Conservation (phyloP, 2,329 filamentous ascomycete genomes). For the Ophiostoma sp. region DNA sequence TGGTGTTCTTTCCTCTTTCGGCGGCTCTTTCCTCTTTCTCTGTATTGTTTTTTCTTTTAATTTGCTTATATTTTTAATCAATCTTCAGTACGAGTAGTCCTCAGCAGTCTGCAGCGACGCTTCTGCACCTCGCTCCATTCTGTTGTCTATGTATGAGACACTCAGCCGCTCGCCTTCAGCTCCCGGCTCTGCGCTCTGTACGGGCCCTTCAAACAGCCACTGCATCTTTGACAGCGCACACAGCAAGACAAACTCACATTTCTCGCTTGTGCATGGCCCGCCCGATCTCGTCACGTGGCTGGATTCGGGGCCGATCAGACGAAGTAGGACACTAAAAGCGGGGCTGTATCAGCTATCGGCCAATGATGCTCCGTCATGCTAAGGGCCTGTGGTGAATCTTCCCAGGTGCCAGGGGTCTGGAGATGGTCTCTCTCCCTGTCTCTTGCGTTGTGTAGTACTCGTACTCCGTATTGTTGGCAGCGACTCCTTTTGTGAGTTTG, state of each 20-base stretch:
- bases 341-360: background rate
- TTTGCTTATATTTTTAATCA: background rate
- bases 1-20: background rate
- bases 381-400: background rate
- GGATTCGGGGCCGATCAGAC: background rate
- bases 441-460: background rate
- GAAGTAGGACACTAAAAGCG: background rate
- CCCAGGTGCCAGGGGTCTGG: constrained; percentile 3
- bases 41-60: background rate
- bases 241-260: constrained; percentile 3
- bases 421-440: background rate
- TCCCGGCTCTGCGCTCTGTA: background rate
- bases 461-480: background rate
- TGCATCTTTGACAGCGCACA: background rate
- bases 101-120: background rate
- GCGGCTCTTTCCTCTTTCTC: background rate
- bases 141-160: background rate
- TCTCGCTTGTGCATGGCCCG: constrained; percentile 3
- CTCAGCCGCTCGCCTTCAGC: background rate
- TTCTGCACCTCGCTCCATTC: no score
- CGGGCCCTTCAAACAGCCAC: background rate
- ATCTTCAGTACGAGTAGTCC: background rate
- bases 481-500: background rate
- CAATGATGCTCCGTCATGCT: background rate
- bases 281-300: constrained; percentile 4